phyloP scores from a whole-genome alignment of 1,284 basidiomycete species.

The Anthracocystis setariae region DNA sequence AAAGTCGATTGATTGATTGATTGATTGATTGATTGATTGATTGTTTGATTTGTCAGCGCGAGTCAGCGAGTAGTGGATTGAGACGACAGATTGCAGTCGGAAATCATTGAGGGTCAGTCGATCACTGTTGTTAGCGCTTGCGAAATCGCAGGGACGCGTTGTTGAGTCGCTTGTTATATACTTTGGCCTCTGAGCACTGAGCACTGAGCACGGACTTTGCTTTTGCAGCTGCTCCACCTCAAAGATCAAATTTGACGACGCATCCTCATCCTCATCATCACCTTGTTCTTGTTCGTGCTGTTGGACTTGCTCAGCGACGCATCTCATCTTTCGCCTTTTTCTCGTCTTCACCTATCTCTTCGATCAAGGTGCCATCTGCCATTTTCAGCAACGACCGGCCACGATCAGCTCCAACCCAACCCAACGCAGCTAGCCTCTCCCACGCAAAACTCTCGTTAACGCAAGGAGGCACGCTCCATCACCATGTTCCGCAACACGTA shows the following conservation, averaged over 20 bases:
- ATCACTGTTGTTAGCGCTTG: constrained; percentile 21
- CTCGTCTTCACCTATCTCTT: not conserved
- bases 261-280: not conserved
- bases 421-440: too few relatives aligned
- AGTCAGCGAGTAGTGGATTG: constrained; percentile 6
- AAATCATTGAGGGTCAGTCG: constrained; percentile 9
- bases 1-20: not conserved
- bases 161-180: constrained; percentile 1
- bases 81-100: not conserved
- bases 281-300: not conserved
- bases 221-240: constrained; percentile 10
- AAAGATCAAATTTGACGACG: not conserved
- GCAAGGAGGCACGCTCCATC: not conserved
- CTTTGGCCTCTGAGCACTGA: not conserved
- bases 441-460: too few relatives aligned
- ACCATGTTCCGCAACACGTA: constrained; percentile 65
- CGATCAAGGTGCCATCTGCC: not conserved
- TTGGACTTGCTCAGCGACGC: too few relatives aligned
- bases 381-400: not conserved
- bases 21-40: not conserved
- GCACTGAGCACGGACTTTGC: not conserved
- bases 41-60: constrained; percentile 17
- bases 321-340: not conserved
- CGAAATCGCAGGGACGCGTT: constrained; percentile 14
- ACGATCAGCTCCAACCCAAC: too few relatives aligned